These are phyloP conservation scores for Suillus discolor DNA, from an alignment of 768 basidiomycete genomes.

Conservation along the genomic window DNA sequence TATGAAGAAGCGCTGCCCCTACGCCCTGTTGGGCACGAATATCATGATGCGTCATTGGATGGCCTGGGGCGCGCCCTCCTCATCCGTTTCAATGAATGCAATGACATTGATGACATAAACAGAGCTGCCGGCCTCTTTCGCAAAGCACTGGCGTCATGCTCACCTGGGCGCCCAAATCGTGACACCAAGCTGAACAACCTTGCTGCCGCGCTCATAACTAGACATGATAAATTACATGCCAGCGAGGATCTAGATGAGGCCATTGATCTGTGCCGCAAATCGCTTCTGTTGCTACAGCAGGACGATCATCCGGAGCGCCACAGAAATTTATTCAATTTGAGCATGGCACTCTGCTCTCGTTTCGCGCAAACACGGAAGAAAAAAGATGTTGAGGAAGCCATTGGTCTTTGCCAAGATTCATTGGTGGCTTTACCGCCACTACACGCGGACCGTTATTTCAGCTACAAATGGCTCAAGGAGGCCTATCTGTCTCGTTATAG, in stretches of 20 bases:
- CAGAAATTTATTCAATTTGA: not conserved
- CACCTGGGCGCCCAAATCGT: slow-evolving; percentile 18
- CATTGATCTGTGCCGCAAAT: not conserved
- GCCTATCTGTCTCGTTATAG: not conserved
- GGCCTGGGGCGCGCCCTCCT: slow-evolving; percentile 18
- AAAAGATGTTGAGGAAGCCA: not conserved
- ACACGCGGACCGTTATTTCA: not conserved
- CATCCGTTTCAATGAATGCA: slow-evolving; percentile 15
- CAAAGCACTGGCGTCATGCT: slow-evolving; percentile 15
- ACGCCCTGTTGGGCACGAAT: slow-evolving; percentile 8
- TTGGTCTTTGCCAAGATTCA: not conserved
- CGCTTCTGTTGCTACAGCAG: not conserved
- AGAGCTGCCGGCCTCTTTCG: slow-evolving; percentile 14
- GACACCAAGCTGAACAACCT: slow-evolving; percentile 11
- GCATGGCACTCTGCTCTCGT: not conserved
- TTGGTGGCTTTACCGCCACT: not conserved
- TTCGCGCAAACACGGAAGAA: not conserved
- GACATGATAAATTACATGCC: not conserved
- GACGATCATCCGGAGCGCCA: not conserved
- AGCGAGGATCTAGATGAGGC: slow-evolving; percentile 3
- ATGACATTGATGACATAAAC: slow-evolving; percentile 17
- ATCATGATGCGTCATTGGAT: slow-evolving; percentile 10
- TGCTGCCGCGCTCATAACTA: slow-evolving; percentile 6
- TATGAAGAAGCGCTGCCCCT: slow-evolving; percentile 8
- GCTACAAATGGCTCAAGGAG: not conserved